Evolutionary conservation across 257 asterid species (phyloP).

Genomic region (Gynochthodes officinalis): DNA sequence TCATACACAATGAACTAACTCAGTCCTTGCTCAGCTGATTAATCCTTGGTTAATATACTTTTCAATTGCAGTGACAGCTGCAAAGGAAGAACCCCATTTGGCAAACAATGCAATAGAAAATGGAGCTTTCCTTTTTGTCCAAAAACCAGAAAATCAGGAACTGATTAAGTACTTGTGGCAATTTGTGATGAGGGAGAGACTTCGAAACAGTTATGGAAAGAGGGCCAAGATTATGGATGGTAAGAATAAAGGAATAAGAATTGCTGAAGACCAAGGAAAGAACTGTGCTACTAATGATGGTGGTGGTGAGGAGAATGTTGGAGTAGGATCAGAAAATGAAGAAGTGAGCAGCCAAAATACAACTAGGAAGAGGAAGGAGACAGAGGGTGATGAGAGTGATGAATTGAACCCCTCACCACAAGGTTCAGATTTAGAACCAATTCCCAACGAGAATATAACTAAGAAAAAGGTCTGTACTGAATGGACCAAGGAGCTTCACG

Average conservation of each 20-base stretch:
- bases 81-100: constrained; percentile 4
- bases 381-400: background rate
- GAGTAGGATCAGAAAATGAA: background rate
- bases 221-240: background rate
- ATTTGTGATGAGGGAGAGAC: constrained; percentile 3
- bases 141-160: background rate
- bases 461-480: constrained; percentile 18
- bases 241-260: background rate
- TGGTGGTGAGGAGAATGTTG: background rate
- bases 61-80: background rate
- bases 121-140: constrained; percentile 11
- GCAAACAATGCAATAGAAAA: constrained; percentile 1
- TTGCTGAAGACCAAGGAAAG: background rate
- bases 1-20: background rate
- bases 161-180: constrained; percentile 10
- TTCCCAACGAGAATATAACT: background rate
- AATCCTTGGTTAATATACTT: background rate
- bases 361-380: background rate
- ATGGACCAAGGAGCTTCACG: constrained; percentile 26
- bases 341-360: background rate
- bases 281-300: background rate
- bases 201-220: background rate
- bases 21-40: background rate
- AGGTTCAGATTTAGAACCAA: background rate
- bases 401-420: background rate